Base-by-base conservation (phyloP, 2,329 filamentous ascomycete genomes). In the Tricladium varicosporioides region DNA sequence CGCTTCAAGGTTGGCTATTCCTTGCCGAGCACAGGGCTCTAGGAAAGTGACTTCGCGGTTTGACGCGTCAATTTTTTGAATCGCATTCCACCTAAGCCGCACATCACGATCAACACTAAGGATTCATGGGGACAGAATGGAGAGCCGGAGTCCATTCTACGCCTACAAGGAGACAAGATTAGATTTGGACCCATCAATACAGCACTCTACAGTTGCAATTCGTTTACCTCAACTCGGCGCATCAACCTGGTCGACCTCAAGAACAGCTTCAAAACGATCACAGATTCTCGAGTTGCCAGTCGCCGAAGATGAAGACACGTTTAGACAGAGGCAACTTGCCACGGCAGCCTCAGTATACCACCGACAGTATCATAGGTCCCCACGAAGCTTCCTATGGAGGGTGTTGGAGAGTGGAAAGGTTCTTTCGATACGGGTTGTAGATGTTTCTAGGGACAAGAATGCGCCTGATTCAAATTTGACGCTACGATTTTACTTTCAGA, bases 341-440 rank as follows among this genome's bases (percentile, higher is more conserved):
- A 86, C 80, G 1, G 84, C 92, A 32, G 88, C 91, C 27, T 91
- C 91, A 2, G 81, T 97, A 55, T 96, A 91, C 76, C 92, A 96
- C 73, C 86, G 94, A 54, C 83, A 83, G 71, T 83, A 88, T 71
- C 84, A 88, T 68, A 79, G 82, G 62, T 86, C 88, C 62, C 94
- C 94, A 42, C 86, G 89, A 69, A 91, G 85, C 73, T 95, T 97
- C 70, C 80, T 96, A 48, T 99, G 94, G 94, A 85, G 93, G 65
- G 81, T 97, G 42, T 76, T 97, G 59, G 88, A 96, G 68, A 85
- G 91, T 67, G 85, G 86, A 68, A 89, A 83, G 64, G 79, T 91
- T 60, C 79, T 99, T 65, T 93, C 94, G 74, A 80, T 99, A 51
- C 88, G 91, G 69, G 86, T 85, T 43, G 85, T 90, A 59, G 94